Evolutionary conservation across 2,329 filamentous ascomycete species (phyloP), one percentile per base, ranked within the genome.

Genomic region (Kalmusia sp.): DNA sequence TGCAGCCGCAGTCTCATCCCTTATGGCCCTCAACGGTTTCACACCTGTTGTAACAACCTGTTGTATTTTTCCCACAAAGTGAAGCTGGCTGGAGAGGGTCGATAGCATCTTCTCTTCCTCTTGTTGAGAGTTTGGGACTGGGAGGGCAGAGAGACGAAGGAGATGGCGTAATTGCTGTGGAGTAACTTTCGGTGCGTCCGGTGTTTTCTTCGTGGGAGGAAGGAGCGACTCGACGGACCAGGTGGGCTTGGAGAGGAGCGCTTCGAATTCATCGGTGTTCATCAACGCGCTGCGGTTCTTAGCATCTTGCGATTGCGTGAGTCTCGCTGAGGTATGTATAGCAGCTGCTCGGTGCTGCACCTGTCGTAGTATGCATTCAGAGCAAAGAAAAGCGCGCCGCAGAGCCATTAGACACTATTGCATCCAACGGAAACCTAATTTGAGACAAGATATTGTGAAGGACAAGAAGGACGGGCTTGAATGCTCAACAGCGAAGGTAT

Each of bases 31-130:
- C 37, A 99, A 76, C 0, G 95, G 93, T 51, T 86, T 81, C 0
- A 97, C 80, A 3, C 83, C 86, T 0, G 80, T 76, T 0, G 91
- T 93, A 71, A 96, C 84, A 43, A 96, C 88, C 38, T 82, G 79
- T 68, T 96, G 93, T 17, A 98, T 87, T 57, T 92, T 86, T 56
- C 85, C 87, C n/a, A 98, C 92, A 69, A 99, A 99, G 67, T 90
- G 88, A 0, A 99, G 84, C 70, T 99, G 95, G 27, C 89, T 86
- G 47, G 87, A 83, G 2, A 99, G 82, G 1, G 88, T 93, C 19
- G 82, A 70, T 3, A 96, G 82, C 85, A 96, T 91, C 22, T 80
- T 76, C 0, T 78, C 66, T 71, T 96, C 89, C 63, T 92, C 87
- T 46, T 80, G 80, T 1, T 78, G 60, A 2, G 80, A 80, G 15